Evolutionary conservation across 176 grass and related monocot genomes (phyloP).

Genomic region (Raddia distichophylla): DNA sequence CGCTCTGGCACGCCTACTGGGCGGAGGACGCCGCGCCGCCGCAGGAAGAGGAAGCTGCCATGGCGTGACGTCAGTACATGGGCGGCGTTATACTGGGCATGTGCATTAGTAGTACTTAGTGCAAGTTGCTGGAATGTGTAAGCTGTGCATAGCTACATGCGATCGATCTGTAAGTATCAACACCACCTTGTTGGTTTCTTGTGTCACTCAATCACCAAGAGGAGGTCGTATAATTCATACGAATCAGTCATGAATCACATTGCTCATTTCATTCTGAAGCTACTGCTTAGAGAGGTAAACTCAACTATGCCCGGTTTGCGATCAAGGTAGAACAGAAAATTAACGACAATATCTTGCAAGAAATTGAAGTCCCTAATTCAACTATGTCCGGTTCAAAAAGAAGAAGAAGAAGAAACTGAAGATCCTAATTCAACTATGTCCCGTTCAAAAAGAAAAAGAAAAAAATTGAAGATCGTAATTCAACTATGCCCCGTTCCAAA

Average conservation of each 20-base stretch:
- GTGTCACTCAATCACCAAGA: conserved; percentile 29
- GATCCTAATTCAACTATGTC: too few species aligned
- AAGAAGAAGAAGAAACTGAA: too few species aligned
- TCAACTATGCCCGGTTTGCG: too few species aligned
- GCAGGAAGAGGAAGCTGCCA: neutral
- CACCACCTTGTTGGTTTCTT: conserved; percentile 15
- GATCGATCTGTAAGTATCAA: conserved; percentile 30
- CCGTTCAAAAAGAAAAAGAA: too few species aligned
- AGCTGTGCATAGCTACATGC: conserved; percentile 42
- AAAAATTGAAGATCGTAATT: too few species aligned
- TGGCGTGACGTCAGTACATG: neutral
- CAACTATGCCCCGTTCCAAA: too few species aligned
- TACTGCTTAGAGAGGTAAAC: neutral
- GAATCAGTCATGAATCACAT: neutral
- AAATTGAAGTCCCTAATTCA: too few species aligned
- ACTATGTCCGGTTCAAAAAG: too few species aligned
- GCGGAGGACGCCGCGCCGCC: conserved; percentile 35
- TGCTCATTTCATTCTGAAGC: neutral
- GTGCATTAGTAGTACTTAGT: conserved; percentile 33
- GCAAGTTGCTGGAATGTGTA: conserved; percentile 30
- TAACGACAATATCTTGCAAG: too few species aligned
- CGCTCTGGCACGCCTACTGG: conserved; percentile 64
- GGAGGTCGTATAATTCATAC: neutral
- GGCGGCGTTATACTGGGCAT: neutral
- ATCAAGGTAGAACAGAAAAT: too few species aligned